Conservation (phyloP, 2,329 filamentous ascomycete species). For the Trichoderma arundinaceum region DNA sequence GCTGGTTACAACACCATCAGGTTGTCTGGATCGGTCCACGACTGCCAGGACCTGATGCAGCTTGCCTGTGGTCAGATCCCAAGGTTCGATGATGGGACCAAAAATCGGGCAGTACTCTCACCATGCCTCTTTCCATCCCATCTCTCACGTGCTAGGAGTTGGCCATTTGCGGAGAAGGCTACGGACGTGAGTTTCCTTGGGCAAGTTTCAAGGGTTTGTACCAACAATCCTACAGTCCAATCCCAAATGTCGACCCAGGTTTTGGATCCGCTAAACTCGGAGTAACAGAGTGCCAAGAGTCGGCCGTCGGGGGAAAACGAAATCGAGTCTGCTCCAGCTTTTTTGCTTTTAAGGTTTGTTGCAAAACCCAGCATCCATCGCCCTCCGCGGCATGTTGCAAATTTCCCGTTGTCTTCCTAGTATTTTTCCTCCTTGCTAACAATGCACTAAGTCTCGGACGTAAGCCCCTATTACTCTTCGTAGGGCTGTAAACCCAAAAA, state of each 20-base stretch:
- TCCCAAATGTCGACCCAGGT: not conserved
- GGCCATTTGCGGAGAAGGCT: not conserved
- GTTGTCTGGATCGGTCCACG: rapidly evolving
- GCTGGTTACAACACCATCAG: not conserved
- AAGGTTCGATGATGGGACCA: not conserved
- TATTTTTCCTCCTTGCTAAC: too few relatives aligned
- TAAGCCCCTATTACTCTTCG: too few relatives aligned
- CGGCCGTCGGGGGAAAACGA: too few relatives aligned
- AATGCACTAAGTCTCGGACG: too few relatives aligned
- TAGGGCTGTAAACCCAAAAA: not conserved
- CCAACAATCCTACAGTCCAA: not conserved
- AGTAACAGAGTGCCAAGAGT: too few relatives aligned
- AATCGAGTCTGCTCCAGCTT: too few relatives aligned
- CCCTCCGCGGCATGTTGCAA: too few relatives aligned
- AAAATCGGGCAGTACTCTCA: not conserved
- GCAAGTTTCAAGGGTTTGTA: not conserved
- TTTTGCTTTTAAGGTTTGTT: too few relatives aligned
- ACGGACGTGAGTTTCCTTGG: rapidly evolving
- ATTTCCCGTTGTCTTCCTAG: too few relatives aligned
- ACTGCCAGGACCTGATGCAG: not conserved
- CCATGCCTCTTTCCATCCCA: not conserved
- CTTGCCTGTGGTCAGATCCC: not conserved
- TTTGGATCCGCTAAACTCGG: too few relatives aligned
- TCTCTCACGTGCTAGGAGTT: not conserved
- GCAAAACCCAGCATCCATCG: too few relatives aligned